These are phyloP conservation scores for Solanum sejunctum DNA, from an alignment of 257 asterid genomes.

Conservation along the genomic window DNA sequence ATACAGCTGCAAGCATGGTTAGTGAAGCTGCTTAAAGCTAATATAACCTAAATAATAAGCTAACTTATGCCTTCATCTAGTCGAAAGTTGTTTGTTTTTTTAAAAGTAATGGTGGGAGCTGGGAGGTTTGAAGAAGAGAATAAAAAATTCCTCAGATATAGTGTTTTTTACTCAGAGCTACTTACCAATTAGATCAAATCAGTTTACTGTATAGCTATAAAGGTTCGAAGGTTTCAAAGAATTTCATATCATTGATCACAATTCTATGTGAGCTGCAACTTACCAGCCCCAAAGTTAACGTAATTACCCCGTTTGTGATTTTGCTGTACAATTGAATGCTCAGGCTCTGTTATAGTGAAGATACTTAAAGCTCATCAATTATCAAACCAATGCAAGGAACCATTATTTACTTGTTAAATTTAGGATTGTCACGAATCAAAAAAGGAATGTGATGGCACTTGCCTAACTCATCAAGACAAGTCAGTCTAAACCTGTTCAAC, in stretches of 20 bases:
- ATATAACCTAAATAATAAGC: not conserved
- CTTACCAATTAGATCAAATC: no score
- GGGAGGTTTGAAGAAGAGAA: not conserved
- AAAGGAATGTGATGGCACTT: no score
- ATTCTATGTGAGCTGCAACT: not conserved
- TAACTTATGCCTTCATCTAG: not conserved
- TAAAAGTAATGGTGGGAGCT: not conserved
- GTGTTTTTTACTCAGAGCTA: no score
- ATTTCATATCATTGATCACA: not conserved
- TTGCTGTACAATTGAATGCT: not conserved
- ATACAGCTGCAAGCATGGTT: not conserved
- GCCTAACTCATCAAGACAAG: no score
- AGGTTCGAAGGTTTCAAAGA: not conserved
- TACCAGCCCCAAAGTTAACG: not conserved
- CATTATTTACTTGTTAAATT: not conserved
- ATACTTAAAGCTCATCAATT: not conserved
- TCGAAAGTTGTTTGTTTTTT: no score
- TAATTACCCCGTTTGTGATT: not conserved
- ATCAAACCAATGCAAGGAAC: not conserved
- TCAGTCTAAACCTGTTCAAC: no score
- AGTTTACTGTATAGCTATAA: no score
- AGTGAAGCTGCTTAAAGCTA: not conserved
- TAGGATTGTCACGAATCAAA: not conserved
- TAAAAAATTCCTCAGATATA: no score
- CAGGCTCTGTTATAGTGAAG: not conserved